Evolutionary conservation across 257 asterid genomes (phyloP).

Genomic region (Solanum piurae): DNA sequence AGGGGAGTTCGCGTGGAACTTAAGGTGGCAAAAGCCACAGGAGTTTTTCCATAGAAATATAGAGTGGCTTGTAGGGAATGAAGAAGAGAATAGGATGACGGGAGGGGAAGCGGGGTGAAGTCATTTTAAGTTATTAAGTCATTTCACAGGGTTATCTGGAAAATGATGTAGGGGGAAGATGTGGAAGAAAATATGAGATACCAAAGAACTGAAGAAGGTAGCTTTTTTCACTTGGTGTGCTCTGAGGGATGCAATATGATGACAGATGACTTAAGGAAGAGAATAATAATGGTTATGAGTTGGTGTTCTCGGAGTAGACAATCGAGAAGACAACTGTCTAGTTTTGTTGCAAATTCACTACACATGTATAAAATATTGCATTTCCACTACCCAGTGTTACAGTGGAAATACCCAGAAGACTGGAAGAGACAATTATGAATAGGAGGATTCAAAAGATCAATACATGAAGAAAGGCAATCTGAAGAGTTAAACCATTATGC

Average conservation of each 20-base stretch:
- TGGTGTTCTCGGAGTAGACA: background rate
- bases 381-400: background rate
- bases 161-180: background rate
- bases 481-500: background rate
- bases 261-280: background rate
- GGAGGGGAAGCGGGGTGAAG: background rate
- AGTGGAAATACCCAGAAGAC: background rate
- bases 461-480: background rate
- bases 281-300: background rate
- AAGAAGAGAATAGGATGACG: background rate
- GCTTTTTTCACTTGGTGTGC: background rate
- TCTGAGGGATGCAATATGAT: background rate
- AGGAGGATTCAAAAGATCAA: background rate
- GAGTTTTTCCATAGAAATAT: background rate
- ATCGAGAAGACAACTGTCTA: background rate
- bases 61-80: background rate
- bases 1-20: background rate
- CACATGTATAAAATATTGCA: background rate
- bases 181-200: background rate
- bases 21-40: background rate
- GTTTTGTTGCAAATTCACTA: background rate
- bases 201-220: background rate
- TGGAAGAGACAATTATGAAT: background rate
- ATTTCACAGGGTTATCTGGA: background rate
- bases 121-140: background rate